phyloP scores from a whole-genome alignment of 2,329 filamentous ascomycete genomes.

The Cladosporium sp. region DNA sequence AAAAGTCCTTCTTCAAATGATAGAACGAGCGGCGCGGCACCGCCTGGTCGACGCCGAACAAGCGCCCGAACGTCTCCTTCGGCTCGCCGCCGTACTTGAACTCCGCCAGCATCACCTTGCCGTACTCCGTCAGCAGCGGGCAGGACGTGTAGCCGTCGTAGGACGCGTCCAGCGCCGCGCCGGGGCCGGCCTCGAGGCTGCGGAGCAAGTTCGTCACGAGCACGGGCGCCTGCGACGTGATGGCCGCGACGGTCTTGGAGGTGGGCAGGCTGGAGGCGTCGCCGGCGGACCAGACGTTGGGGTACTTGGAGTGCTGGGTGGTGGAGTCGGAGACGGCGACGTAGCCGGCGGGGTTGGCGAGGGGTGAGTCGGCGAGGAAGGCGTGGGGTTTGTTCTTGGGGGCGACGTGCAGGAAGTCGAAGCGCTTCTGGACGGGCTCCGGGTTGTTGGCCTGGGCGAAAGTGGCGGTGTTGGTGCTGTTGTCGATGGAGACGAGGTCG shows the following conservation, averaged over 20 bases:
- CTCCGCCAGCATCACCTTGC: conserved; percentile 58
- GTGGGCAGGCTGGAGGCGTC: conserved; percentile 34
- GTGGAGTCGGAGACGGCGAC: conserved; percentile 33
- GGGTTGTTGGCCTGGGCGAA: conserved; percentile 25
- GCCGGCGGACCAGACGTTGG: conserved; percentile 35
- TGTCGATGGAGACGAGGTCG: conserved; percentile 32
- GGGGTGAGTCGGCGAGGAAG: conserved; percentile 31
- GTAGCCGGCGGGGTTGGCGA: conserved; percentile 33
- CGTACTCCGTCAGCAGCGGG: conserved; percentile 40
- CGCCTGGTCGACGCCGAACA: conserved; percentile 48
- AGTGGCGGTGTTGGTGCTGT: conserved; percentile 28
- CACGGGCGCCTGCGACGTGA: conserved; percentile 33
- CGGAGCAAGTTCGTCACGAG: conserved; percentile 32
- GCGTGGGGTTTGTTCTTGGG: conserved; percentile 34
- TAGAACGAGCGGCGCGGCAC: conserved; percentile 53
- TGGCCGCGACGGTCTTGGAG: conserved; percentile 35
- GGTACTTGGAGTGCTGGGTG: conserved; percentile 32
- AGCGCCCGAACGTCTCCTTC: conserved; percentile 55
- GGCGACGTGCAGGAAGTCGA: conserved; percentile 34
- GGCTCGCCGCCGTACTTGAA: conserved; percentile 59
- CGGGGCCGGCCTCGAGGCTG: conserved; percentile 16
- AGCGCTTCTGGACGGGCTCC: conserved; percentile 27
- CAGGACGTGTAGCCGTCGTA: conserved; percentile 38
- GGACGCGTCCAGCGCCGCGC: conserved; percentile 20
- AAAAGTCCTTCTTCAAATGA: conserved; percentile 60